Evolutionary conservation across 1,284 basidiomycete species (phyloP).

Genomic region (Farysia itapuensis): DNA sequence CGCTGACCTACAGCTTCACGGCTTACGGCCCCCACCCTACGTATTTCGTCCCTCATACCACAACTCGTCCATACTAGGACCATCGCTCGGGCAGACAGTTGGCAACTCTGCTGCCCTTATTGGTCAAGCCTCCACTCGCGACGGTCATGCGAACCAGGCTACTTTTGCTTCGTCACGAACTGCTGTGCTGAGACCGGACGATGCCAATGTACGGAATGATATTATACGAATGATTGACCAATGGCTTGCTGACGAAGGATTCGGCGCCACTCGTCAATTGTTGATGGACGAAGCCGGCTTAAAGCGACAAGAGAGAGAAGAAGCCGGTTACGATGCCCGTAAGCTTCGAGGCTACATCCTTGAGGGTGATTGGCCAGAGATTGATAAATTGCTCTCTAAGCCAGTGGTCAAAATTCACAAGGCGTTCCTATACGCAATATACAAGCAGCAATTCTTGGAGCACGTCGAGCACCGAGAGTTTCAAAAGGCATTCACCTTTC

Average conservation of each 20-base stretch:
- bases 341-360: slow-evolving; percentile 62
- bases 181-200: slow-evolving; percentile 49
- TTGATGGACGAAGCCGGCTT: slow-evolving; percentile 61
- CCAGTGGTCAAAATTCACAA: slow-evolving; percentile 63
- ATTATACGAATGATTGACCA: slow-evolving; percentile 60
- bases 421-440: slow-evolving; percentile 62
- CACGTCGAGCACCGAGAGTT: slow-evolving; percentile 63
- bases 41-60: slow-evolving; percentile 28
- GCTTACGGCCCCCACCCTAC: slow-evolving; percentile 37
- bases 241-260: slow-evolving; percentile 61
- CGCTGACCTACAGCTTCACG: slow-evolving; percentile 47
- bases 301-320: slow-evolving; percentile 52
- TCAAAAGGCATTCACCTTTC: slow-evolving; percentile 63
- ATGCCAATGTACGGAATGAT: slow-evolving; percentile 45
- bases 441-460: slow-evolving; percentile 62
- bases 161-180: slow-evolving; percentile 33
- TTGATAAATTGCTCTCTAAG: slow-evolving; percentile 60
- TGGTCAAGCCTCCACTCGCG: slow-evolving; percentile 1
- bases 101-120: slow-evolving; percentile 6
- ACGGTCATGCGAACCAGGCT: slow-evolving; percentile 14
- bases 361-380: slow-evolving; percentile 63
- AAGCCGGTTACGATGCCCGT: slow-evolving; percentile 57
- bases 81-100: slow-evolving; percentile 16
- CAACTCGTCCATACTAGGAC: slow-evolving; percentile 29
- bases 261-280: slow-evolving; percentile 59